Base-by-base conservation (phyloP, 1,284 basidiomycete species). In the Apiotrichum siamense region DNA sequence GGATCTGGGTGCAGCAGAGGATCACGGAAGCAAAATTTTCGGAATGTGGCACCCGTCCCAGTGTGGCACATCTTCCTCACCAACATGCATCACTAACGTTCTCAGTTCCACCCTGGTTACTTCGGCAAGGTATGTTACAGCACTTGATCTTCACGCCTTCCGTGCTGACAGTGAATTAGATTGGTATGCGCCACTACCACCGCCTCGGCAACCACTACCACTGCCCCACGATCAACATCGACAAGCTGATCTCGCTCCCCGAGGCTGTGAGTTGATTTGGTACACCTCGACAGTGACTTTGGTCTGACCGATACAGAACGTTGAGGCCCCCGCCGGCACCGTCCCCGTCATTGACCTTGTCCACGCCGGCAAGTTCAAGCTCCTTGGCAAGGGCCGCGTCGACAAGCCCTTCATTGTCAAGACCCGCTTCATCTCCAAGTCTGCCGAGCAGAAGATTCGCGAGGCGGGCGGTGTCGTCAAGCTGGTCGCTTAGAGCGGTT, bases 161-260 rank as follows among this genome's bases (percentile, higher is more conserved):
- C 15, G 33, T 17, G n/a, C 11, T 17, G 3, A 12, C 15, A 35
- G 18, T n/a, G 15, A 35, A 35, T n/a, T 17, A 13, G 13, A 35
- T 93, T 73, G 89, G 89, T 90, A 97, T 97, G 93, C 85, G 94
- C 71, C 86, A 87, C 79, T 98, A 87, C 89, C 94, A 98, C 78
- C 77, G 91, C 61, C 93, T 90, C 56, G 85, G 86, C 77, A 97
- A 97, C 79, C 77, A 81, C 66, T 81, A 84, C 78, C 92, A 87
- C 90, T 82, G 85, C 63, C 92, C 93, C 29, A 87, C 86, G 69
- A 88, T 98, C 84, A 98, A 98, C 81, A 82, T 96, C 74, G 92
- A 96, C 83, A 93, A 90, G 76, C 75, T 37, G 21, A 29, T n/a
- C n/a, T n/a, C n/a, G n/a, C n/a, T n/a, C n/a, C n/a, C n/a, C n/a